Percentiles rank a stretch among this genome's conserved stretches.
Conservation (phyloP, 495 filamentous ascomycete genomes). For the Podospora pseudopauciseta region DNA sequence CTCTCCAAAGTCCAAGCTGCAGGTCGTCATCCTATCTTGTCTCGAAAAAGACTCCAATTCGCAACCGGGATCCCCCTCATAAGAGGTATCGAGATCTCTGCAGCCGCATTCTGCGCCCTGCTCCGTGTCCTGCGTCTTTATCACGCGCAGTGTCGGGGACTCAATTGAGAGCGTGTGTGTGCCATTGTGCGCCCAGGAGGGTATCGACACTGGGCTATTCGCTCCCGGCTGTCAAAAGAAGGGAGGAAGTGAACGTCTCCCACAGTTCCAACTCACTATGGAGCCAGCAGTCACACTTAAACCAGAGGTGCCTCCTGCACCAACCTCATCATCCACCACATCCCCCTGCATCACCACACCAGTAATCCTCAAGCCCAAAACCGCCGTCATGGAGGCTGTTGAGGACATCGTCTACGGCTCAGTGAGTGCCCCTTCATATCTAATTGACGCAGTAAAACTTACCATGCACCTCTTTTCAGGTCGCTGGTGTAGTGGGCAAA, state of each 20-base stretch:
- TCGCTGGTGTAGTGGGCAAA: slow-evolving; percentile 88
- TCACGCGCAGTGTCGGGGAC: background rate
- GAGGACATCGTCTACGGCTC: slow-evolving; percentile 85
- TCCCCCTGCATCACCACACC: slow-evolving; percentile 16
- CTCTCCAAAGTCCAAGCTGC: background rate
- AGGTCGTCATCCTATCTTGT: background rate
- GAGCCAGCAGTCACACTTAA: slow-evolving; percentile 17
- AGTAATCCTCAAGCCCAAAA: slow-evolving; percentile 20
- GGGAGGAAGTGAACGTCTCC: slow-evolving; percentile 6
- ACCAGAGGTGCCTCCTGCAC: slow-evolving; percentile 4
- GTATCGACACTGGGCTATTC: background rate
- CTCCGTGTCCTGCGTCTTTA: background rate
- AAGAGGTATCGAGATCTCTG: background rate
- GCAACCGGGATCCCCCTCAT: background rate
- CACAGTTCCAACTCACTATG: slow-evolving; percentile 4
- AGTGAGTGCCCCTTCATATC: slow-evolving; percentile 47
- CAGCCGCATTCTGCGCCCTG: background rate
- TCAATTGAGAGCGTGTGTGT: background rate
- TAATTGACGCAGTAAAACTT: slow-evolving; percentile 5
- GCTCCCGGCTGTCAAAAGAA: slow-evolving; percentile 9
- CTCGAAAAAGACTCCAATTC: background rate
- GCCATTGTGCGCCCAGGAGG: background rate
- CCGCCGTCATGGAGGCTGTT: slow-evolving; percentile 61
- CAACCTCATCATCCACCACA: slow-evolving; percentile 1
- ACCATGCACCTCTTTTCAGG: slow-evolving; percentile 42